Conservation (phyloP, 305 asterid genomes). For the Striga hermonthica region DNA sequence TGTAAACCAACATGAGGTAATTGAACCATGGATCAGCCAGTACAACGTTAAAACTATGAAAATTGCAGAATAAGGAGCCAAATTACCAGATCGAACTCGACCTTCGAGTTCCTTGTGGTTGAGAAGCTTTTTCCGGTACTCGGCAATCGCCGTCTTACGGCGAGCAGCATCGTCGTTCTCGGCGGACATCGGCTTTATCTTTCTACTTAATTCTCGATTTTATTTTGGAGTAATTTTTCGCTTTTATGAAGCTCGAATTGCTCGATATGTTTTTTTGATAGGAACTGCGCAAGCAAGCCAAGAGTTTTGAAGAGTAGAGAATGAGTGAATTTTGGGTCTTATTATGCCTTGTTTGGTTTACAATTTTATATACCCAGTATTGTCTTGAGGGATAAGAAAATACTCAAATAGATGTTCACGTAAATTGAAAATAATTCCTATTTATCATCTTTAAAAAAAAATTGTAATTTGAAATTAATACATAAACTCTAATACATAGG, state of each 20-base stretch:
- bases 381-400: too few species aligned
- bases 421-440: too few species aligned
- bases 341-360: slow-evolving; percentile 4
- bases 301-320: slow-evolving; percentile 1
- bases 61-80: slow-evolving; percentile 39
- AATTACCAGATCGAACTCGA: slow-evolving; percentile 71
- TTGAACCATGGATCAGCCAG: not conserved
- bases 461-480: too few species aligned
- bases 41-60: not conserved
- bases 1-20: slow-evolving; percentile 9
- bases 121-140: slow-evolving; percentile 49
- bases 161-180: slow-evolving; percentile 48
- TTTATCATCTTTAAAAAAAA: too few species aligned
- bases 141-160: slow-evolving; percentile 42
- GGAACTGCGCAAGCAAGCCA: not conserved
- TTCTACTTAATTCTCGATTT: not conserved
- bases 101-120: slow-evolving; percentile 67
- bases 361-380: not conserved
- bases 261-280: too few species aligned
- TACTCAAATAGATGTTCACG: too few species aligned
- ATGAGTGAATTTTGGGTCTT: slow-evolving; percentile 19
- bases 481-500: too few species aligned
- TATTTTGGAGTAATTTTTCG: not conserved
- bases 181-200: slow-evolving; percentile 33
- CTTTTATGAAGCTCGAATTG: not conserved